These are phyloP conservation scores for Phytophthora constricta DNA, from an alignment of 352 stramenopile species.

Conservation along the genomic window DNA sequence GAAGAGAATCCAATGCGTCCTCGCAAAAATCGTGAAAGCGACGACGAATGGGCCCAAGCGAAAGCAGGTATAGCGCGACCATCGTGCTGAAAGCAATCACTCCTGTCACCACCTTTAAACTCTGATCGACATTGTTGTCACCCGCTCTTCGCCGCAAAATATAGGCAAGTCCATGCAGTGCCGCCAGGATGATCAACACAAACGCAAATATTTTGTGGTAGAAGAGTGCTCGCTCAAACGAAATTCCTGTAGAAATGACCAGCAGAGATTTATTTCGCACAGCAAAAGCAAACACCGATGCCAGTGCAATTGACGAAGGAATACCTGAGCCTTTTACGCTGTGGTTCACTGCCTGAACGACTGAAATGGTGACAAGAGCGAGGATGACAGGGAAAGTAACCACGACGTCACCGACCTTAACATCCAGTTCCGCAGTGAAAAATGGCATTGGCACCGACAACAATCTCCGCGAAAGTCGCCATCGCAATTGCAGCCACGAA, in stretches of 20 bases:
- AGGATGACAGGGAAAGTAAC: conserved; percentile 28
- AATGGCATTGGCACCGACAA: conserved; percentile 32
- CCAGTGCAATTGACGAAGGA: conserved; percentile 31
- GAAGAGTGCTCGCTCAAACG: conserved; percentile 50
- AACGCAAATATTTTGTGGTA: conserved; percentile 57
- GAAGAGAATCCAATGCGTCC: conserved; percentile 57
- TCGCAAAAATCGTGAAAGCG: conserved; percentile 56
- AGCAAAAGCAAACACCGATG: conserved; percentile 37
- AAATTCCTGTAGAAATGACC: conserved; percentile 38
- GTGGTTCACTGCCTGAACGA: background rate
- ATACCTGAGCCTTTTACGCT: conserved; percentile 29
- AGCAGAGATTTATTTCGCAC: conserved; percentile 59
- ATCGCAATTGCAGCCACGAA: conserved; percentile 29
- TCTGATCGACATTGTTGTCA: background rate
- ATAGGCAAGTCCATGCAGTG: conserved; percentile 44
- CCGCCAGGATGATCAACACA: conserved; percentile 37
- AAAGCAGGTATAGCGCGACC: conserved; percentile 33
- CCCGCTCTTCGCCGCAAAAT: conserved; percentile 15
- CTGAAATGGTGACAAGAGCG: conserved; percentile 20
- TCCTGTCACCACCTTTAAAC: conserved; percentile 18
- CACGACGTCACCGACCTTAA: conserved; percentile 46
- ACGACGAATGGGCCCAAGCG: conserved; percentile 41
- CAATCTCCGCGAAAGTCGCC: conserved; percentile 23
- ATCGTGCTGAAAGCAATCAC: conserved; percentile 37
- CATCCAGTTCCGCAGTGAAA: conserved; percentile 29